Evolutionary conservation across 2,329 filamentous ascomycete species (phyloP).

Genomic region (Alternaria brassicae): DNA sequence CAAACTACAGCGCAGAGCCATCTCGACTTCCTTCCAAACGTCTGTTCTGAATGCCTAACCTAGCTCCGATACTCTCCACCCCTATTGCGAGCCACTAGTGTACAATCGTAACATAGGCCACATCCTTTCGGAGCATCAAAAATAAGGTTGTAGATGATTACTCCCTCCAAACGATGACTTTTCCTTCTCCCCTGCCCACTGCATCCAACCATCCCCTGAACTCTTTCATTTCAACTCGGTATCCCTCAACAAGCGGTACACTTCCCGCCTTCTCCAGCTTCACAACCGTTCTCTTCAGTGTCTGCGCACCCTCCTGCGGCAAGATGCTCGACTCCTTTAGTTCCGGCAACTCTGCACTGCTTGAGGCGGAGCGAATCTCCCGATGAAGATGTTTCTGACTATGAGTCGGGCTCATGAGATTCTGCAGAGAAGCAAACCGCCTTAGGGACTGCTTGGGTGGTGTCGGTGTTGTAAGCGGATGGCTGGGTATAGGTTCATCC

Average conservation of each 20-base stretch:
- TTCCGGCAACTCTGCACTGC: slow-evolving; percentile 7
- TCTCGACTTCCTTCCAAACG: background rate
- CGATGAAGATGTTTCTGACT: slow-evolving; percentile 2
- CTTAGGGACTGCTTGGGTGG: slow-evolving; percentile 1
- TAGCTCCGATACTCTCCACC: background rate
- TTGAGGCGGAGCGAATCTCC: slow-evolving; percentile 10
- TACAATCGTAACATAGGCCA: background rate
- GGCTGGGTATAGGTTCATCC: background rate
- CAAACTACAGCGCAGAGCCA: background rate
- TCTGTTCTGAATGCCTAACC: background rate
- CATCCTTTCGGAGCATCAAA: background rate
- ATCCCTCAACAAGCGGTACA: slow-evolving; percentile 33
- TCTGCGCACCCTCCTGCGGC: slow-evolving; percentile 8
- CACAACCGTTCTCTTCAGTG: slow-evolving; percentile 24
- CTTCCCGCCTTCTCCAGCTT: slow-evolving; percentile 25
- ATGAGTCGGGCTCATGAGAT: background rate
- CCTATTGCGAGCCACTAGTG: background rate
- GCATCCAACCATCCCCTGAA: slow-evolving; percentile 31
- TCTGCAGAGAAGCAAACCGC: slow-evolving; percentile 17
- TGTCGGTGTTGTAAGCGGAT: background rate
- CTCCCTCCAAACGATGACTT: slow-evolving; percentile 45
- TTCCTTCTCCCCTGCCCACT: slow-evolving; percentile 31
- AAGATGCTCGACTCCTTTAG: background rate
- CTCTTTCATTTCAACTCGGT: slow-evolving; percentile 22
- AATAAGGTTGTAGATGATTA: background rate